Conservation (phyloP, 2,329 filamentous ascomycete genomes). For the Beauveria rudraprayagi region DNA sequence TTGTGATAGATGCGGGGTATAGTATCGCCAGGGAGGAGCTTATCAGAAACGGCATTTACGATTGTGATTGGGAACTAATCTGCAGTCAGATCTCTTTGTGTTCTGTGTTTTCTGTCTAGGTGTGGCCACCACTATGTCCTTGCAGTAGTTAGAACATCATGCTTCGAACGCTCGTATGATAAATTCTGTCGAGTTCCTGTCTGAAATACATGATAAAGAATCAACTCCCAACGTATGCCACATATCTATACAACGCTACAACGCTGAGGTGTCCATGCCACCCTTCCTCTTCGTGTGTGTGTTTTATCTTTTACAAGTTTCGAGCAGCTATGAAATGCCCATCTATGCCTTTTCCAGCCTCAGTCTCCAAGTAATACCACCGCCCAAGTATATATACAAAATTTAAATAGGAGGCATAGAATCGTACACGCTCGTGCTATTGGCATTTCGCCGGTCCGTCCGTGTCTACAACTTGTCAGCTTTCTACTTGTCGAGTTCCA, state of each 20-base stretch:
- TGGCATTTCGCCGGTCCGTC: constrained; percentile 10
- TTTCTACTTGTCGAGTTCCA: neutral
- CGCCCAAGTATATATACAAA: neutral
- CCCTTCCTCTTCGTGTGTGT: neutral
- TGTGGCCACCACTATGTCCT: too few relatives aligned
- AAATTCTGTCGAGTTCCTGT: neutral
- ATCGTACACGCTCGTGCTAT: neutral
- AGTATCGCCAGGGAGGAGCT: neutral
- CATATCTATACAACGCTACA: neutral
- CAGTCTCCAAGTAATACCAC: neutral
- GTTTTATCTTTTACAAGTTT: neutral
- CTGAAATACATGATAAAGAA: neutral
- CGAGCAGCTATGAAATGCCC: neutral
- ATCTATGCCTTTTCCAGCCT: neutral
- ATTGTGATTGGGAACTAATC: too few relatives aligned
- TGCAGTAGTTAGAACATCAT: too few relatives aligned
- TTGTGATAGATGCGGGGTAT: neutral
- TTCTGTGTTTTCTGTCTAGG: too few relatives aligned
- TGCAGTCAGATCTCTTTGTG: too few relatives aligned
- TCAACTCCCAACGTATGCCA: constrained; percentile 1
- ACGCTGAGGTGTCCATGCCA: neutral
- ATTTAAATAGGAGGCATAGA: neutral
- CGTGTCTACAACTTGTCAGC: constrained; percentile 10
- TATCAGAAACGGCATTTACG: neutral
- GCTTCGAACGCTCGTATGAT: neutral